Evolutionary conservation across 129 eudicot species (phyloP).

Genomic region (Lactuca saligna): DNA sequence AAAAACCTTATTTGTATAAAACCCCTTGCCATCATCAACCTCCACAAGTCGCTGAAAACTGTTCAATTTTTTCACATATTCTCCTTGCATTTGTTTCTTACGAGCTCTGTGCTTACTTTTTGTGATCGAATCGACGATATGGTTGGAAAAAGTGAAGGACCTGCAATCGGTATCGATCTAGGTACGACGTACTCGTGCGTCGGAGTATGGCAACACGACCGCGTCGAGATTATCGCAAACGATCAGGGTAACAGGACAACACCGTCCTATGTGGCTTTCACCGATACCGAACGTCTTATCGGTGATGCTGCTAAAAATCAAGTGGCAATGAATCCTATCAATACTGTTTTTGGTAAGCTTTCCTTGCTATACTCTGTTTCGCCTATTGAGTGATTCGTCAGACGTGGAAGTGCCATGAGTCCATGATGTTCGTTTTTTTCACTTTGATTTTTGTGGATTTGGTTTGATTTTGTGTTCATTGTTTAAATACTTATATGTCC

Average conservation of each 20-base stretch:
- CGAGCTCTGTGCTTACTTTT: neutral
- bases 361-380: neutral
- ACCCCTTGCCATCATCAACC: neutral
- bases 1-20: neutral
- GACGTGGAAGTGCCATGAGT: neutral
- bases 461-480: too few relatives aligned
- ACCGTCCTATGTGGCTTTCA: slow-evolving; percentile 29
- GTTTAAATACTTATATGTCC: too few relatives aligned
- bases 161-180: slow-evolving; percentile 25
- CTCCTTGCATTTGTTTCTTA: neutral
- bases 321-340: slow-evolving; percentile 25
- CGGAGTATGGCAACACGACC: slow-evolving; percentile 28
- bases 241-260: slow-evolving; percentile 29
- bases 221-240: slow-evolving; percentile 29
- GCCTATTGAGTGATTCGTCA: neutral
- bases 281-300: slow-evolving; percentile 7
- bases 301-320: slow-evolving; percentile 15
- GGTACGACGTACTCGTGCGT: slow-evolving; percentile 31
- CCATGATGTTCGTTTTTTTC: neutral
- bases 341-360: slow-evolving; percentile 27
- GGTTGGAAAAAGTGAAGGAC: slow-evolving; percentile 26
- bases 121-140: neutral
- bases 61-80: neutral
- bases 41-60: neutral
- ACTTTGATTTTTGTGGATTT: neutral